phyloP scores from a whole-genome alignment of 2,329 filamentous ascomycete genomes.

The Hymenoscyphus repandus region DNA sequence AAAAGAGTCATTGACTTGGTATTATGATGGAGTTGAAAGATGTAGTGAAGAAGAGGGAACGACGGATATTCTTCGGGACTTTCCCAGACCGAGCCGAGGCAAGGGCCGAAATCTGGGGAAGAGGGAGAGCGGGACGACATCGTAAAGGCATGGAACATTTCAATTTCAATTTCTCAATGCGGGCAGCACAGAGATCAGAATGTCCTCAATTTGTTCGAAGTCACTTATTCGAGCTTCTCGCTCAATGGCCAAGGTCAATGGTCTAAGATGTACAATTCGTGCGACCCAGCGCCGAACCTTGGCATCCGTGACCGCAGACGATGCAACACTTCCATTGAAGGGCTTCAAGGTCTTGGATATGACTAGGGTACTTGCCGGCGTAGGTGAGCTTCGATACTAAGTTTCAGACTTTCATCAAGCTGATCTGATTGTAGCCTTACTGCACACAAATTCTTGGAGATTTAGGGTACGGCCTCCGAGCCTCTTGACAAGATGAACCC shows the following conservation, averaged over 20 bases:
- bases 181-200: not conserved
- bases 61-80: too few species aligned
- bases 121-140: not conserved
- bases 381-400: slow-evolving; percentile 44
- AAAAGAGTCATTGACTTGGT: too few species aligned
- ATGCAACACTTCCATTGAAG: slow-evolving; percentile 62
- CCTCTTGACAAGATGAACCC: slow-evolving; percentile 23
- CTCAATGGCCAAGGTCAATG: slow-evolving; percentile 15
- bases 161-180: too few species aligned
- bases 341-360: slow-evolving; percentile 91
- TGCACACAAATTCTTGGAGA: slow-evolving; percentile 96
- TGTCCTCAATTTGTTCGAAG: slow-evolving; percentile 6
- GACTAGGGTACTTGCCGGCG: slow-evolving; percentile 91
- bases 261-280: slow-evolving; percentile 3
- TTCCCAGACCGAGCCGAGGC: too few species aligned
- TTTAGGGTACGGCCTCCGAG: slow-evolving; percentile 64
- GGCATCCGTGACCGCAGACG: slow-evolving; percentile 19
- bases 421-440: slow-evolving; percentile 62
- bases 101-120: not conserved
- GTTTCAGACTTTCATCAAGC: not conserved
- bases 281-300: slow-evolving; percentile 17
- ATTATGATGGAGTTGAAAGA: too few species aligned
- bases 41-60: too few species aligned
- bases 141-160: slow-evolving; percentile 6
- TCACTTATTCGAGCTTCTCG: slow-evolving; percentile 19